Percentiles rank a stretch among this genome's conserved stretches.
Evolutionary conservation across 768 basidiomycete genomes (phyloP).

Genomic region (Pleurotus giganteus): DNA sequence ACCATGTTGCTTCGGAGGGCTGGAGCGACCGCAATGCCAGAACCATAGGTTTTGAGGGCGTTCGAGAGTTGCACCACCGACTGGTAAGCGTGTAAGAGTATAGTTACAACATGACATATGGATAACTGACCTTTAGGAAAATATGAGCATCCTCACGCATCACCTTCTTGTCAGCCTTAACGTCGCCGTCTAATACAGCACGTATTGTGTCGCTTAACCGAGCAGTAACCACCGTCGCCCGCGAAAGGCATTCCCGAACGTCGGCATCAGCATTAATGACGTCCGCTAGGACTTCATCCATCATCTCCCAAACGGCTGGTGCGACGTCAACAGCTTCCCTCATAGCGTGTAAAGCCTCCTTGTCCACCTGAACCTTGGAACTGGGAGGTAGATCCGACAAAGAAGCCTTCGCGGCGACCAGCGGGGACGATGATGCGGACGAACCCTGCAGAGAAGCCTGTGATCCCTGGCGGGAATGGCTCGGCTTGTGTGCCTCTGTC

Average conservation of each 20-base stretch:
- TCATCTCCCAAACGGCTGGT: constrained; percentile 78
- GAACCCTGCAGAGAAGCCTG: constrained; percentile 35
- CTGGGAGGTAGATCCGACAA: constrained; percentile 48
- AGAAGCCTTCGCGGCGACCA: constrained; percentile 32
- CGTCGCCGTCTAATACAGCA: constrained; percentile 54
- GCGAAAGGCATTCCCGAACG: constrained; percentile 52
- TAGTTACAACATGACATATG: background rate
- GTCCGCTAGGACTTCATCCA: constrained; percentile 64
- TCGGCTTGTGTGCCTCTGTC: constrained; percentile 15
- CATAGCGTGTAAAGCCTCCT: constrained; percentile 77
- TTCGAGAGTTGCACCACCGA: constrained; percentile 76
- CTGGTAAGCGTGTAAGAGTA: constrained; percentile 31
- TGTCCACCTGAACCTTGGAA: constrained; percentile 69
- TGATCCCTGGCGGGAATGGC: constrained; percentile 39
- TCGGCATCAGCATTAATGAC: constrained; percentile 39
- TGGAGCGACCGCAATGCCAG: constrained; percentile 50
- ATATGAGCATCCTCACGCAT: constrained; percentile 75
- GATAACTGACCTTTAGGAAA: constrained; percentile 72
- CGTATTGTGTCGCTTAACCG: constrained; percentile 59
- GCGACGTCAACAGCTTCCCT: constrained; percentile 77
- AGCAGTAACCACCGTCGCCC: constrained; percentile 63
- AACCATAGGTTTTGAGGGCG: constrained; percentile 63
- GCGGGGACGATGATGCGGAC: constrained; percentile 35
- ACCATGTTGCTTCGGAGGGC: constrained; percentile 69
- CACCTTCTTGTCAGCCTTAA: constrained; percentile 52